Evolutionary conservation across 371 early-diverging fungal species (phyloP), one percentile per base, ranked within the genome.

Genomic region (Conidiobolus incongruus): DNA sequence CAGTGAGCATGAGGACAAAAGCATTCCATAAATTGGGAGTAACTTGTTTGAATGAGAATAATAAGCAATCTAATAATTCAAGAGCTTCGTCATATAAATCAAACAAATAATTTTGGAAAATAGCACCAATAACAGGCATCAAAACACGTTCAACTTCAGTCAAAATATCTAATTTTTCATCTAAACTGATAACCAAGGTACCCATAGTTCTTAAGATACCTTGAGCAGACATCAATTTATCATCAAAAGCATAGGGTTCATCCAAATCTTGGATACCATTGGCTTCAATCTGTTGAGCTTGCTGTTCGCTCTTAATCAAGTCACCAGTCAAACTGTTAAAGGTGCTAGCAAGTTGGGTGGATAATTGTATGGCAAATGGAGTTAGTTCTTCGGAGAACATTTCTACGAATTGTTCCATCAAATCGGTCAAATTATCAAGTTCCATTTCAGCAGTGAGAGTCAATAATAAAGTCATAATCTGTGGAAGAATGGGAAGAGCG

Each of bases 131-230:
- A 1, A 75, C 70, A 1, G 85, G 87, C 44, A 73, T 49, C 19
- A 85, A 49, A 0, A 72, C 65, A 38, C 63, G 55, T 55, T 92
- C 86, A 31, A 90, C 65, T 50, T 69, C 69, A 49, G 49, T 47
- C 17, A 72, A 50, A 4, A 66, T 57, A 33, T 79, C 79, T 3
- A 75, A 75, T 0, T 78, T 63, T 44, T 62, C 63, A 47, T 78
- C 77, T 34, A 79, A 50, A 46, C 74, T 73, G 31, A 76, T 46
- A 16, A 91, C 68, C 42, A 94, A 53, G 1, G 85, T 81, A 35
- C 70, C 68, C 32, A 94, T 72, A n/a, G 90, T 88, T 54, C 84
- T 85, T 16, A 92, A 60, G 2, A 91, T 72, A 38, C 92, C 88
- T 65, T 81, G 72, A 10, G 91, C 87, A 0, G 88, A 79, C 72